Evolutionary conservation across 139 green algal species (phyloP).

Genomic region (Pleodorina starrii): DNA sequence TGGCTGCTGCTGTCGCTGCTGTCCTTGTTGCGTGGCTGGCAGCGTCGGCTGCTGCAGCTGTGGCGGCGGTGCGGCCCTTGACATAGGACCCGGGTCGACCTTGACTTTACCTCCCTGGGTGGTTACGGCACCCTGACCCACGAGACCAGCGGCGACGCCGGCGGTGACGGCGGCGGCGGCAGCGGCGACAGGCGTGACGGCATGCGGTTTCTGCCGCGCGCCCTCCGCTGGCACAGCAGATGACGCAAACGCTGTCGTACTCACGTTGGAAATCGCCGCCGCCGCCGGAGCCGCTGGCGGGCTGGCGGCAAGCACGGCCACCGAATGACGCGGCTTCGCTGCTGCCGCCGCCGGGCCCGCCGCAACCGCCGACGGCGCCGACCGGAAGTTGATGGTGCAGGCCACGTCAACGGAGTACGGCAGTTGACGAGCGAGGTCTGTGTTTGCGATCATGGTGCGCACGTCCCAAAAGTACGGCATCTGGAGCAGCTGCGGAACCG

Average conservation of each 20-base stretch:
- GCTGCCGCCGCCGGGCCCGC: neutral
- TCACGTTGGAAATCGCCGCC: neutral
- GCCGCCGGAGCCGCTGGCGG: neutral
- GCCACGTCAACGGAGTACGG: neutral
- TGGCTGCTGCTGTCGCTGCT: neutral
- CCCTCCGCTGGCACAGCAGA: neutral
- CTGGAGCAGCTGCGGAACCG: neutral
- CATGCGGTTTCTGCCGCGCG: neutral
- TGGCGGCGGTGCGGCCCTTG: no score
- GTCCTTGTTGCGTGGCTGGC: neutral
- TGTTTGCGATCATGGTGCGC: neutral
- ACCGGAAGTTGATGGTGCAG: neutral
- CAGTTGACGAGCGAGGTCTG: neutral
- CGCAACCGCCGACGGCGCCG: neutral
- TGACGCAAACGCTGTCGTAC: neutral
- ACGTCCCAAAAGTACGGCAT: conserved; percentile 19
- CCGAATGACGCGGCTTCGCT: neutral
- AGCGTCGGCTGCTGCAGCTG: no score
- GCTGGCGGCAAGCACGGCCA: neutral
- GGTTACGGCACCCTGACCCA: neutral
- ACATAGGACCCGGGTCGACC: no score
- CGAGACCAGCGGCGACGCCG: neutral
- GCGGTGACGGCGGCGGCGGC: neutral
- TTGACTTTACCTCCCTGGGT: no score
- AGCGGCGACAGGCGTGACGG: neutral